Percentiles rank a stretch among this genome's conserved stretches.
These are phyloP conservation scores for Sisymbrium irio DNA, from an alignment of 345 rosid species.

Conservation along the genomic window DNA sequence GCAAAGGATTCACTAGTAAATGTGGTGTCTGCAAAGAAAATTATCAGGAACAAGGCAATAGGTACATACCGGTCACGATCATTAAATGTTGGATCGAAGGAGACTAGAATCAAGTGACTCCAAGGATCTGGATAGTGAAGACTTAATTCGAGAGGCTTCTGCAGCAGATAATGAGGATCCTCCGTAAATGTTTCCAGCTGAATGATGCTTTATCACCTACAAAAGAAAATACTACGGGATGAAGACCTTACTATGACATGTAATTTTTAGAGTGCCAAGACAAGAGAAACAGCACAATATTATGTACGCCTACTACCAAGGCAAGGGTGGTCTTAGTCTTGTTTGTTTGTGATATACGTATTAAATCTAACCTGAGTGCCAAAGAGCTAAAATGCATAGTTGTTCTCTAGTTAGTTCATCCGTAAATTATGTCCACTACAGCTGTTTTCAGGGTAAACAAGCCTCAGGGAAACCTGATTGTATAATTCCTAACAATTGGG, in stretches of 20 bases:
- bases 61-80: not conserved
- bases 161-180: constrained; percentile 45
- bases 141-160: constrained; percentile 53
- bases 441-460: not conserved
- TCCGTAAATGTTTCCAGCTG: constrained; percentile 37
- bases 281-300: not conserved
- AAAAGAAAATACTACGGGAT: not conserved
- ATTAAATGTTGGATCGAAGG: not conserved
- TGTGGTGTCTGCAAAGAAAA: not conserved
- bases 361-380: not conserved
- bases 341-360: not conserved
- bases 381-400: not conserved
- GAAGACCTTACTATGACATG: not conserved
- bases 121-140: constrained; percentile 43
- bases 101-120: constrained; percentile 49
- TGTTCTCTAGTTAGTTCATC: constrained; percentile 7
- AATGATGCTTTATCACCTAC: constrained; percentile 32
- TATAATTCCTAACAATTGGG: not conserved
- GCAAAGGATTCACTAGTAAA: not conserved
- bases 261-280: not conserved
- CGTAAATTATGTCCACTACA: not conserved
- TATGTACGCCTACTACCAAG: not conserved
- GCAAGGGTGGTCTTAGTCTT: not conserved
- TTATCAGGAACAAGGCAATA: not conserved
- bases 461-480: not conserved